Evolutionary conservation across 78 protist genomes (phyloP).

Genomic region (Protostelium mycophagum): DNA sequence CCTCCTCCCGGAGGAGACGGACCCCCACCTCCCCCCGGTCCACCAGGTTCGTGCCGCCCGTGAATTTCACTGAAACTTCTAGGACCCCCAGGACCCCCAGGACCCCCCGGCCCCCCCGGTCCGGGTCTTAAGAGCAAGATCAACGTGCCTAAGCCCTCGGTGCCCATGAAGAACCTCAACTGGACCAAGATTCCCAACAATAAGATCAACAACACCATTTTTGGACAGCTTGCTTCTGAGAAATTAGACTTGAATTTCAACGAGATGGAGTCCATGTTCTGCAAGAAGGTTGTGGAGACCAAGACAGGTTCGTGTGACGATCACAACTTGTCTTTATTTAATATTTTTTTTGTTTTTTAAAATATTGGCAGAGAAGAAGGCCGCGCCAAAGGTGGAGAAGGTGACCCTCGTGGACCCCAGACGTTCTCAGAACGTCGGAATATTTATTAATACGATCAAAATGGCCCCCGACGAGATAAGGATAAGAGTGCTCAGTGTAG

Average conservation of each 20-base stretch:
- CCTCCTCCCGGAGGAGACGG: conserved; percentile 26
- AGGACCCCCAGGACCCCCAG: background rate
- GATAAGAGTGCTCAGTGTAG: conserved; percentile 25
- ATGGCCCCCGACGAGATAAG: conserved; percentile 34
- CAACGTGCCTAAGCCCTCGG: conserved; percentile 35
- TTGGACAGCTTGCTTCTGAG: conserved; percentile 13
- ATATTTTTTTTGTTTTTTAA: no score
- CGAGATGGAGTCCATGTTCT: conserved; percentile 47
- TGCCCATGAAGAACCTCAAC: conserved; percentile 50
- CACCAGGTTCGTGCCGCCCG: background rate
- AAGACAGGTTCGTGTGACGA: conserved; percentile 6
- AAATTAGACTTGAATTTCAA: conserved; percentile 28
- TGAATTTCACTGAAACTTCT: conserved; percentile 18
- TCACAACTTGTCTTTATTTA: background rate
- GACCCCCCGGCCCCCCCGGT: background rate
- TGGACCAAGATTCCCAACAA: conserved; percentile 62
- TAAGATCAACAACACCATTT: conserved; percentile 41
- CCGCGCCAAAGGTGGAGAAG: conserved; percentile 47
- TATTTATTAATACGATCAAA: conserved; percentile 44
- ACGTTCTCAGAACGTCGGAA: conserved; percentile 54
- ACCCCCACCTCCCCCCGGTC: conserved; percentile 45
- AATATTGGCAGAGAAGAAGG: conserved; percentile 3
- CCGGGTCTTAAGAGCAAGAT: conserved; percentile 8
- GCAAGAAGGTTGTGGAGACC: background rate
- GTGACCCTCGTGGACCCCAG: conserved; percentile 44